Evolutionary conservation across 2,329 filamentous ascomycete genomes (phyloP).

Genomic region (Drechslerella dactyloides): DNA sequence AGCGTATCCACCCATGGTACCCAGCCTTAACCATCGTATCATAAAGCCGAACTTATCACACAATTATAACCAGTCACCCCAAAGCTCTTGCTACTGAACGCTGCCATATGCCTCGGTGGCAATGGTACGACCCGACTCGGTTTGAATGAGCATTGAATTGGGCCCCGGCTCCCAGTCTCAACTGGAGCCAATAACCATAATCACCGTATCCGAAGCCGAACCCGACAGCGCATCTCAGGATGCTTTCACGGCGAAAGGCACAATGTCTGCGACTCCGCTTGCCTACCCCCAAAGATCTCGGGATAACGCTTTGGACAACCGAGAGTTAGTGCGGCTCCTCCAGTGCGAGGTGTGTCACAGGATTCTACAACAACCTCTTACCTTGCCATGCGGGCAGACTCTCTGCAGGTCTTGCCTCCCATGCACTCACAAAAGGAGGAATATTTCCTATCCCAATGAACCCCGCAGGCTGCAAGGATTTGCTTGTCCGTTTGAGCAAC

Average conservation of each 20-base stretch:
- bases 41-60: too few species aligned
- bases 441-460: constrained; percentile 78
- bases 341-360: constrained; percentile 78
- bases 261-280: not conserved
- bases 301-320: constrained; percentile 64
- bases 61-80: too few species aligned
- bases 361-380: constrained; percentile 72
- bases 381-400: constrained; percentile 80
- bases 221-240: not conserved
- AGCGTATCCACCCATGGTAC: too few species aligned
- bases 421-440: constrained; percentile 66
- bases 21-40: too few species aligned
- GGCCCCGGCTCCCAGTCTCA: not conserved
- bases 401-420: constrained; percentile 79
- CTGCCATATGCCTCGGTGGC: not conserved
- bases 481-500: constrained; percentile 73
- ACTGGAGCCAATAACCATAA: not conserved
- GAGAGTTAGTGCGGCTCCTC: constrained; percentile 73
- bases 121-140: not conserved
- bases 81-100: too few species aligned
- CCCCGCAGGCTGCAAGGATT: constrained; percentile 73
- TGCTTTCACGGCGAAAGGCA: not conserved
- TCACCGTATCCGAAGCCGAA: not conserved
- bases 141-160: not conserved
- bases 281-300: constrained; percentile 52